phyloP scores from a whole-genome alignment of 2,329 filamentous ascomycete genomes.

The Aspergillus sp. region DNA sequence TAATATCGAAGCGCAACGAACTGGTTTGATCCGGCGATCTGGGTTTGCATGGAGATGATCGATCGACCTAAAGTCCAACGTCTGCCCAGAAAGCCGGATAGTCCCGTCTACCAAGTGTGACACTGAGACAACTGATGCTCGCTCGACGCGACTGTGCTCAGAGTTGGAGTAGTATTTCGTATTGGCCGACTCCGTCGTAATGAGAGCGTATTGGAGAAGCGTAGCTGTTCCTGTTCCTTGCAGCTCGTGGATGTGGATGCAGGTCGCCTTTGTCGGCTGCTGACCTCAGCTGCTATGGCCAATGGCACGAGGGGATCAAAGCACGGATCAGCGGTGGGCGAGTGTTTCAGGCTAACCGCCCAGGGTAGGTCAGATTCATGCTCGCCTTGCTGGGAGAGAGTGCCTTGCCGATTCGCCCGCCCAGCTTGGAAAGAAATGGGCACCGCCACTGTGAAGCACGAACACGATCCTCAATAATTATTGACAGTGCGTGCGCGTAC shows the following conservation, averaged over 20 bases:
- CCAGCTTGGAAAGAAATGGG: too few species aligned
- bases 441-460: too few species aligned
- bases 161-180: background rate
- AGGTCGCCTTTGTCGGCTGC: constrained; percentile 1
- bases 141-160: background rate
- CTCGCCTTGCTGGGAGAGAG: background rate
- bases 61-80: background rate
- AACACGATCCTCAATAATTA: background rate
- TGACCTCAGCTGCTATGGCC: background rate
- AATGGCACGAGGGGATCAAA: background rate
- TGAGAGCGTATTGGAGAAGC: background rate
- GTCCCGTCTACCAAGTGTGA: background rate
- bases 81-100: background rate
- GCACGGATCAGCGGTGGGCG: constrained; percentile 11
- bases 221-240: constrained; percentile 12
- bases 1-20: constrained; percentile 7
- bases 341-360: background rate
- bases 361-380: background rate
- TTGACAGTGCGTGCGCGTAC: background rate
- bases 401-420: background rate
- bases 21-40: constrained; percentile 13
- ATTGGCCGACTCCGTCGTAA: background rate
- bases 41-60: constrained; percentile 6
- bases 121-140: background rate
- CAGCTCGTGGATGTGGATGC: background rate